A percentile compares a stretch with the other conserved stretches of the same genome.
These are phyloP conservation scores for Datura wrightii DNA, from an alignment of 257 asterid species.

Conservation along the genomic window DNA sequence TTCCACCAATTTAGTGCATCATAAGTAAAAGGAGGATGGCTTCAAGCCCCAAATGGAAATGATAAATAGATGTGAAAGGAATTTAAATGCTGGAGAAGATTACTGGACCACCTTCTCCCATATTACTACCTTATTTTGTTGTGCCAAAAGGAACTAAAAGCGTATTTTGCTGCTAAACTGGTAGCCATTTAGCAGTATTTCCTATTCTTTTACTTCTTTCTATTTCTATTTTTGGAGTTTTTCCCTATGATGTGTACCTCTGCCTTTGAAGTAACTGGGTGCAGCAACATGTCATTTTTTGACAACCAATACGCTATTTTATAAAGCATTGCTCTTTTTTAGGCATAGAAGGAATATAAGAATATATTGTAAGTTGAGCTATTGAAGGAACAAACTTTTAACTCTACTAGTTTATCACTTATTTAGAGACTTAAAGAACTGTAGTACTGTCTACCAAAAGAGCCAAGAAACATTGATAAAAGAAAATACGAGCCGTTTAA, in stretches of 20 bases:
- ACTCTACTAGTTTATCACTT: conserved; percentile 3
- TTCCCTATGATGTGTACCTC: too few relatives aligned
- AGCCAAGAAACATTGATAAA: background rate
- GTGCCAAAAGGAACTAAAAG: too few relatives aligned
- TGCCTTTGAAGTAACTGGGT: background rate
- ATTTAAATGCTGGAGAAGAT: background rate
- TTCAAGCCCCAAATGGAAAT: too few relatives aligned
- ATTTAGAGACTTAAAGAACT: background rate
- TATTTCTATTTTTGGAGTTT: too few relatives aligned
- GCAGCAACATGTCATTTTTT: background rate
- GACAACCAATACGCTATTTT: conserved; percentile 11
- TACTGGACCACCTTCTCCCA: too few relatives aligned
- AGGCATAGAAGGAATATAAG: background rate
- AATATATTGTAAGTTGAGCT: background rate
- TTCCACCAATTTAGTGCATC: background rate
- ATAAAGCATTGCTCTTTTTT: background rate
- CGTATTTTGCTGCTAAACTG: too few relatives aligned
- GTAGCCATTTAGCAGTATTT: too few relatives aligned
- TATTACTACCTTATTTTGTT: too few relatives aligned
- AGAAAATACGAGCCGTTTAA: background rate
- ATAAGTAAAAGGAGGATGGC: background rate
- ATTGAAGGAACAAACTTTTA: conserved; percentile 18
- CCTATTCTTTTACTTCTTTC: too few relatives aligned
- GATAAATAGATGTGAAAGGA: conserved; percentile 24
- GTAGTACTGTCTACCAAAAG: background rate